Percentiles rank a stretch among this genome's conserved stretches.
These are phyloP conservation scores for Escovopsis sp. DNA, from an alignment of 2,329 filamentous ascomycete species.

Conservation along the genomic window DNA sequence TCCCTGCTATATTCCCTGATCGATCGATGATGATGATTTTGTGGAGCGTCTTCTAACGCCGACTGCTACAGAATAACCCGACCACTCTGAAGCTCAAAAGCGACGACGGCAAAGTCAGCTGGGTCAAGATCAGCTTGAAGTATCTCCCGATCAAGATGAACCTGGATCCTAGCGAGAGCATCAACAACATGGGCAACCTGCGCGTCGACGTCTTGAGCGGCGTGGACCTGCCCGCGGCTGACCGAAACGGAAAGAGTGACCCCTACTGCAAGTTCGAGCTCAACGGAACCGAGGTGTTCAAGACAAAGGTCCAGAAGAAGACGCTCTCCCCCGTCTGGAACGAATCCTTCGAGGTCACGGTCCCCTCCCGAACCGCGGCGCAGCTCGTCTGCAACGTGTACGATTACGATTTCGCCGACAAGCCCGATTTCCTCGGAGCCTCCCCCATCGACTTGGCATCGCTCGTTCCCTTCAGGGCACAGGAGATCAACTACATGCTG, in stretches of 20 bases:
- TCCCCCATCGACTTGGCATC: slow-evolving; percentile 60
- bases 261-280: slow-evolving; percentile 92
- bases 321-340: slow-evolving; percentile 92
- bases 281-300: slow-evolving; percentile 80
- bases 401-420: slow-evolving; percentile 95
- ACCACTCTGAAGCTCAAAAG: slow-evolving; percentile 69
- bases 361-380: slow-evolving; percentile 73
- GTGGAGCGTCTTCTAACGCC: too few relatives aligned
- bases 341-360: slow-evolving; percentile 74
- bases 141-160: slow-evolving; percentile 91
- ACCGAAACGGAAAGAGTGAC: slow-evolving; percentile 93
- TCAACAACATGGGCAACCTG: slow-evolving; percentile 96
- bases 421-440: slow-evolving; percentile 77
- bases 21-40: too few relatives aligned
- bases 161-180: slow-evolving; percentile 86
- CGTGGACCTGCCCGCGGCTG: slow-evolving; percentile 75
- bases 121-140: slow-evolving; percentile 80
- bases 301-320: slow-evolving; percentile 94
- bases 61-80: slow-evolving; percentile 57
- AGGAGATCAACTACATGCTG: slow-evolving; percentile 59
- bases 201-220: slow-evolving; percentile 88
- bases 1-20: background rate
- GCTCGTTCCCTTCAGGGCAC: slow-evolving; percentile 71
- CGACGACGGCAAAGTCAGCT: slow-evolving; percentile 60
- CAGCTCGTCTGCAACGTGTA: slow-evolving; percentile 74